Evolutionary conservation across 768 basidiomycete genomes (phyloP), one percentile per base, ranked within the genome.

Genomic region (Infundibulicybe gibba): DNA sequence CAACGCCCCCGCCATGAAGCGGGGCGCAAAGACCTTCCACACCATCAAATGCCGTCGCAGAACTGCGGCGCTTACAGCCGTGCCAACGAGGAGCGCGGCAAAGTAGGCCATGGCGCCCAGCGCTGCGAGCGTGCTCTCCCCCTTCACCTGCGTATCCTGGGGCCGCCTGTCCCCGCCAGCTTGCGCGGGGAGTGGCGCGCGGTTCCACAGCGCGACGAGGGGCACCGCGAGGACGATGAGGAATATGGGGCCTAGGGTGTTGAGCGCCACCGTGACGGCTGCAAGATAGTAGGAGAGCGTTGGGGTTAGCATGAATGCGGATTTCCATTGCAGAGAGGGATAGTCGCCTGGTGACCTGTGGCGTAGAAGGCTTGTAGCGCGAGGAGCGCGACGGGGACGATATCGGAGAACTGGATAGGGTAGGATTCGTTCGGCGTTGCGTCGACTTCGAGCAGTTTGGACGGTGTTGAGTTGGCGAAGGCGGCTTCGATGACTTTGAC

Each of bases 1-100:
- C 76, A 3, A 81, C 57, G 0, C 79, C 0, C 78, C 88, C 13
- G 79, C 61, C 85, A 97, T 94, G 61, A 94, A 97, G 51, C 95
- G 69, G n/a, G n/a, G 97, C 32, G 94, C 95, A 58, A 97, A 99
- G 3, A 98, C 85, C 68, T 98, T 97, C 97, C 97, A 99, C 17
- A 97, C 94, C 94, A 97, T 97, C 53, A 97, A 63, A 61, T 97
- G 94, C 39, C 93, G 63, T 52, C 93, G 66, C 43, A 94, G 65
- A 55, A 83, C 77, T 6, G 91, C 87, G 0, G 90, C 83, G 47
- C 82, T 82, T 5, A 80, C 63, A 3, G 90, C 85, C 13, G 82
- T 79, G 3, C 87, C 85, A 3, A 94, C 57, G 1, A 91, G 63
- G 17, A 94, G 58, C 4, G 69, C 56, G 5, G 75, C 64, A 61